Conservation (phyloP, 1,139 yeast species). For the Geotrichum carabidarum region DNA sequence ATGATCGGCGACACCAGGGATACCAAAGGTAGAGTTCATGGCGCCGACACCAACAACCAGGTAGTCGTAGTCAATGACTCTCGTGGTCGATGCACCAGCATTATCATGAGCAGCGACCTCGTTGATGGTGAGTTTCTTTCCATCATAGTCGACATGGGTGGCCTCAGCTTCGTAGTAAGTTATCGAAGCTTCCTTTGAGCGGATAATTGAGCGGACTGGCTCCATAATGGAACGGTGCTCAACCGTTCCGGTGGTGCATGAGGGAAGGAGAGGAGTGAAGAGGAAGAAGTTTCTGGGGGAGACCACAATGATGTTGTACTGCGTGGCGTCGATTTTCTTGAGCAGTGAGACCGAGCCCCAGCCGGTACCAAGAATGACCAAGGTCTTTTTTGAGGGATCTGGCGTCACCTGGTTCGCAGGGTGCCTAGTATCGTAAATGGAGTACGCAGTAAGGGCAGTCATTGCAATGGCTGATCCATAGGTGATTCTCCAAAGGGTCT, state of each 20-base stretch:
- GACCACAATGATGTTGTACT: conserved; percentile 81
- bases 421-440: conserved; percentile 37
- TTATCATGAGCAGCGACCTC: conserved; percentile 36
- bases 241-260: conserved; percentile 90
- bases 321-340: conserved; percentile 77
- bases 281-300: conserved; percentile 93
- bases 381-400: conserved; percentile 67
- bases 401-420: conserved; percentile 37
- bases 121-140: conserved; percentile 55
- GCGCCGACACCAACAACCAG: conserved; percentile 90
- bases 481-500: conserved; percentile 34
- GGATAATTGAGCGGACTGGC: conserved; percentile 72
- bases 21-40: conserved; percentile 85
- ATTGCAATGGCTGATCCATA: conserved; percentile 32
- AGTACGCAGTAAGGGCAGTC: conserved; percentile 34
- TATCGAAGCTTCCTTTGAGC: conserved; percentile 72
- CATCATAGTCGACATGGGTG: conserved; percentile 66
- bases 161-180: conserved; percentile 90
- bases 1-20: conserved; percentile 86
- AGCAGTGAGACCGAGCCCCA: conserved; percentile 63
- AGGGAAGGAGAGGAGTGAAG: conserved; percentile 88
- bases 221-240: conserved; percentile 86
- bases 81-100: conserved; percentile 12
- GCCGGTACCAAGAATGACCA: conserved; percentile 87
- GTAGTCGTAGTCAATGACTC: conserved; percentile 56